Conservation (phyloP, 2,329 filamentous ascomycete genomes). For the Cucurbitaria berberidis region DNA sequence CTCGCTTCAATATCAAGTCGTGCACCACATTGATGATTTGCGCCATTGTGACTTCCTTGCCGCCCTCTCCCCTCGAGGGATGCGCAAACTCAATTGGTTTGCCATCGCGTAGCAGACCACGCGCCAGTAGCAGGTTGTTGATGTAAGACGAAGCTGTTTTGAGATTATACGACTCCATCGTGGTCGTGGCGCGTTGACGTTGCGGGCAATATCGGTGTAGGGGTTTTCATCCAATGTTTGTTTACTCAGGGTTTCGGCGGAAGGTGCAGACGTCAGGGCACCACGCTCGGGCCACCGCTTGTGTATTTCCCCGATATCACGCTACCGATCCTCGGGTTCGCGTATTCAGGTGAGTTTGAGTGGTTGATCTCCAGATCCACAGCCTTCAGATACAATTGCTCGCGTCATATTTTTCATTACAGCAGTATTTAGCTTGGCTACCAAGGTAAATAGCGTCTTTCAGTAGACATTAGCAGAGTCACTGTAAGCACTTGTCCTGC, state of each 20-base stretch:
- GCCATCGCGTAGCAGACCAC: conserved; percentile 67
- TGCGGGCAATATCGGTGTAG: conserved; percentile 10
- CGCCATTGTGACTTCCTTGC: conserved; percentile 74
- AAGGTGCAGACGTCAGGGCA: conserved; percentile 7
- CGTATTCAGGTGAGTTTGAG: too few species aligned
- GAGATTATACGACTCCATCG: conserved; percentile 58
- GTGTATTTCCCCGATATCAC: too few species aligned
- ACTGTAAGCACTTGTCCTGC: background rate
- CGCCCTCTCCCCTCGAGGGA: conserved; percentile 68
- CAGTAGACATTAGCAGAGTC: too few species aligned
- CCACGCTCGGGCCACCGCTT: conserved; percentile 4
- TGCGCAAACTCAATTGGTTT: conserved; percentile 82
- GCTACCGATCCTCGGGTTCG: too few species aligned
- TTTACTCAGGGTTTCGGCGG: conserved; percentile 13
- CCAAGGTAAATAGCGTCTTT: too few species aligned
- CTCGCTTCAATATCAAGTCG: conserved; percentile 86
- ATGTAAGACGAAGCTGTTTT: conserved; percentile 68
- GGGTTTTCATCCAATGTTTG: conserved; percentile 18
- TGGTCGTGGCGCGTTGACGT: conserved; percentile 35
- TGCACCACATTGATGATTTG: conserved; percentile 92
- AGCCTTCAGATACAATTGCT: too few species aligned
- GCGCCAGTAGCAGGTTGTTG: conserved; percentile 69
- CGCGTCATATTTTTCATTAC: background rate
- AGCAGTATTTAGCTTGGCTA: too few species aligned
- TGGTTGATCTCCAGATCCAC: too few species aligned